Base-by-base conservation (phyloP, 495 filamentous ascomycete genomes). In the Neurospora pannonica region DNA sequence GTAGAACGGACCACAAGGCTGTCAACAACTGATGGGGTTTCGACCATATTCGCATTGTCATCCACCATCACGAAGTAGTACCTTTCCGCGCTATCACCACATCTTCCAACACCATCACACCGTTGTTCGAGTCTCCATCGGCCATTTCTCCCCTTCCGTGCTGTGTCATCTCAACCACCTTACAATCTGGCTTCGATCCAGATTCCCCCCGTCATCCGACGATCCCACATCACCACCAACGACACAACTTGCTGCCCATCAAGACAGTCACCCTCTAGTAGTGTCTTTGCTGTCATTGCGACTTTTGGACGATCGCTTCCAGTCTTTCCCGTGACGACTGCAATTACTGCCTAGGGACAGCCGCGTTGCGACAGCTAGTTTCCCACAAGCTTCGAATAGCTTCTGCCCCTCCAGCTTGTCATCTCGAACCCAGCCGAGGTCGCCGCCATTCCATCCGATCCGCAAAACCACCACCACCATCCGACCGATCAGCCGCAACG, bases 171-270 rank as follows among this genome's bases (percentile, higher is more conserved):
- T 67, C 54, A 67, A 62, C 54, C 54, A 67, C 28, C 28, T 34
- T 31, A 1, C 28, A 67, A 60, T 60, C 11, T 28, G 48, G 48
- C 31, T 67, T 67, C 54, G 28, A 67, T 67, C 54, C 54, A 67
- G 15, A 34, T 1, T 34, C 28, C 31, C 9, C 28, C 54, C 54
- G 54, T 67, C 54, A 67, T 67, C 28, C 54, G 28, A 34, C 54
- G 54, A 67, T 67, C 24, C 54, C 54, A 67, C 75, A 77, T 76
- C 78, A 72, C 38, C 75, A 70, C 28, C 73, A 72, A 38, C 75
- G 79, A 78, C 79, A n/a, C 75, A 67, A 74, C 69, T 77, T 83
- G 74, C 75, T 80, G 72, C 79, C 73, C 36, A 78, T 78, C 38
- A 80, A 80, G 69, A 76, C 76, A 28, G 77, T 71, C 73, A 71